These are phyloP conservation scores for Heliocybe sulcata DNA, from an alignment of 1,284 basidiomycete genomes.

Conservation along the genomic window DNA sequence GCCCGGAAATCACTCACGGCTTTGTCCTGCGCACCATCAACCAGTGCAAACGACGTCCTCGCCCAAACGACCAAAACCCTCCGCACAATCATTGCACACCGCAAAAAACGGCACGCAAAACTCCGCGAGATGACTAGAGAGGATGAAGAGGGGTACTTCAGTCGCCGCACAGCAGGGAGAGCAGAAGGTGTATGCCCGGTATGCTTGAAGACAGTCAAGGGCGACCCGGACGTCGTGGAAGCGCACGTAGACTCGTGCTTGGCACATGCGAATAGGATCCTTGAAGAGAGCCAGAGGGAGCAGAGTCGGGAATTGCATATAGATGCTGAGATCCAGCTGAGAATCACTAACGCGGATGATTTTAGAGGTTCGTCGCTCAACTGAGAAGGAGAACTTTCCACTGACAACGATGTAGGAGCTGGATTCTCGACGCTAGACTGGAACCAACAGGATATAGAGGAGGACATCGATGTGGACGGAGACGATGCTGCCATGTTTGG, in stretches of 20 bases:
- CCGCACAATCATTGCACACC: constrained; percentile 48
- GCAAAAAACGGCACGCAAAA: constrained; percentile 54
- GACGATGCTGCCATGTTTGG: constrained; percentile 64
- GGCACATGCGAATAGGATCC: constrained; percentile 29
- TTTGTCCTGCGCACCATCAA: constrained; percentile 18
- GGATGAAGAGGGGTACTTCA: constrained; percentile 29
- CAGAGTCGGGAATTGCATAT: constrained; percentile 34
- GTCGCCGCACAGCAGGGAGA: constrained; percentile 10
- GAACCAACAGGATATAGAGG: constrained; percentile 57
- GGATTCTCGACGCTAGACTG: constrained; percentile 59
- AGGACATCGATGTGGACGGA: constrained; percentile 73
- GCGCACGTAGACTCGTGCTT: constrained; percentile 75
- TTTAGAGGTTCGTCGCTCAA: background rate
- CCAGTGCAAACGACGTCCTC: constrained; percentile 24
- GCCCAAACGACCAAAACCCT: constrained; percentile 46
- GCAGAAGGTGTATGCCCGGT: constrained; percentile 50
- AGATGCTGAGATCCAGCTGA: constrained; percentile 24
- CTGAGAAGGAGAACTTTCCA: constrained; percentile 23
- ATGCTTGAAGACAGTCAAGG: constrained; percentile 46
- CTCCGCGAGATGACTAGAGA: constrained; percentile 59
- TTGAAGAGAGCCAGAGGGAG: constrained; percentile 22
- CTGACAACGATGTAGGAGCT: constrained; percentile 37
- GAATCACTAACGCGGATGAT: constrained; percentile 19
- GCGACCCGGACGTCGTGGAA: constrained; percentile 64
- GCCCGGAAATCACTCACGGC: constrained; percentile 46